Conservation (phyloP, 805 yeast genomes). For the Teunomyces pallodes region DNA sequence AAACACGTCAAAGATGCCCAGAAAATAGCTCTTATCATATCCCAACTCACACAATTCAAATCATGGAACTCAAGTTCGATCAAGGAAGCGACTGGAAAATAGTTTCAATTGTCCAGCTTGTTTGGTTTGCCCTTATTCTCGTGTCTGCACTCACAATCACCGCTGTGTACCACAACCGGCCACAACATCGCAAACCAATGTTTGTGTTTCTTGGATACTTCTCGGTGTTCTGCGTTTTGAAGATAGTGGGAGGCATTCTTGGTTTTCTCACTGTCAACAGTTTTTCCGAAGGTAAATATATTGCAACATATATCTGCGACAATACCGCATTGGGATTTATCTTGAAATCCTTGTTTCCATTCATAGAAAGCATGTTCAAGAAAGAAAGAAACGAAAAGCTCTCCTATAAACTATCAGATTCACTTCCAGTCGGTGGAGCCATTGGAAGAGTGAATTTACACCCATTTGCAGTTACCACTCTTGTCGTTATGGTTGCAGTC, state of each 20-base stretch:
- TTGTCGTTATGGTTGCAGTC: constrained; percentile 4
- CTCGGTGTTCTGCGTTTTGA: constrained; percentile 1
- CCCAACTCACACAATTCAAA: background rate
- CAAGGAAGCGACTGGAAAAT: constrained; percentile 8
- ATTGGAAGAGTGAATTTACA: constrained; percentile 2
- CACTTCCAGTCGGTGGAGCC: background rate
- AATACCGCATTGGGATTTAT: constrained; percentile 6
- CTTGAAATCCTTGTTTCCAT: constrained; percentile 6
- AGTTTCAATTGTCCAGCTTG: constrained; percentile 7
- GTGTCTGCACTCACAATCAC: background rate
- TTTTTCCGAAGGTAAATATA: background rate
- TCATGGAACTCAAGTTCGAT: background rate
- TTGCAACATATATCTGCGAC: constrained; percentile 6
- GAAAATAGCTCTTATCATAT: too few relatives aligned
- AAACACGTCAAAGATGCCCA: background rate
- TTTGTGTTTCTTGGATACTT: constrained; percentile 4
- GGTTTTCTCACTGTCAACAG: background rate
- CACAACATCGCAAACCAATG: background rate
- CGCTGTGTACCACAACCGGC: background rate
- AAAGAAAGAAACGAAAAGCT: constrained; percentile 1
- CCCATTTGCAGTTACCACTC: background rate
- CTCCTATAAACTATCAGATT: background rate
- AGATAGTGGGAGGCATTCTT: constrained; percentile 6
- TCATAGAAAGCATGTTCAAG: constrained; percentile 4
- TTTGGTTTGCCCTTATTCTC: constrained; percentile 5